Evolutionary conservation across 2,329 filamentous ascomycete genomes (phyloP).

Genomic region (Capronia epimyces): DNA sequence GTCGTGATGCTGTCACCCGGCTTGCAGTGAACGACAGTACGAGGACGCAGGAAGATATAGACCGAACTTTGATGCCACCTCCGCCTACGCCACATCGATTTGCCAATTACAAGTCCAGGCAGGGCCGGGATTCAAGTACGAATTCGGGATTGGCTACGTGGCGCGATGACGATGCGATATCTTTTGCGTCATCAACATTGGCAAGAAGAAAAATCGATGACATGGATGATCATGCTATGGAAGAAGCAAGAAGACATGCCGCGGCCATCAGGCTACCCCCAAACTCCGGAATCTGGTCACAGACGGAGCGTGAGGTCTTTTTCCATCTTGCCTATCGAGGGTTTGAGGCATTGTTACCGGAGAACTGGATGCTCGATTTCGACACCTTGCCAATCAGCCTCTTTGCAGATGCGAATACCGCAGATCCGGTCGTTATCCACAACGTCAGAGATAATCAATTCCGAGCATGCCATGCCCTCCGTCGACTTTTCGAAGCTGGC

Average conservation of each 20-base stretch:
- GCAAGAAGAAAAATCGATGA: slow-evolving; percentile 8
- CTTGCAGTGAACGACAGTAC: not conserved
- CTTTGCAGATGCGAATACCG: slow-evolving; percentile 40
- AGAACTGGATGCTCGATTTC: slow-evolving; percentile 51
- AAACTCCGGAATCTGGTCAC: slow-evolving; percentile 43
- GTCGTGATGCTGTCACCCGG: not conserved
- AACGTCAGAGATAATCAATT: slow-evolving; percentile 39
- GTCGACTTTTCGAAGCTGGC: slow-evolving; percentile 47
- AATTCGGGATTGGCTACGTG: not conserved
- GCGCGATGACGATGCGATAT: slow-evolving; percentile 17
- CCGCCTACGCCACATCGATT: slow-evolving; percentile 12
- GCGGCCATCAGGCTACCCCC: slow-evolving; percentile 38
- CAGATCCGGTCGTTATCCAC: slow-evolving; percentile 45
- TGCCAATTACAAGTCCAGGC: not conserved
- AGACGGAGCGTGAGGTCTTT: slow-evolving; percentile 50
- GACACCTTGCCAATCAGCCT: slow-evolving; percentile 49
- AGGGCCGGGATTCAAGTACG: not conserved
- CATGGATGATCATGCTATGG: slow-evolving; percentile 23
- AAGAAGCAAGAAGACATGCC: slow-evolving; percentile 34
- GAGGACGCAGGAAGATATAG: slow-evolving; percentile 3
- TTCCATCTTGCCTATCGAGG: slow-evolving; percentile 52
- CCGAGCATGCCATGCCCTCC: slow-evolving; percentile 49
- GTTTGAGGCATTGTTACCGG: slow-evolving; percentile 51
- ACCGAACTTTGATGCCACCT: slow-evolving; percentile 26
- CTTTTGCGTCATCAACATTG: slow-evolving; percentile 13